Base-by-base conservation (phyloP, 495 filamentous ascomycete species). In the Penicillium lividum region DNA sequence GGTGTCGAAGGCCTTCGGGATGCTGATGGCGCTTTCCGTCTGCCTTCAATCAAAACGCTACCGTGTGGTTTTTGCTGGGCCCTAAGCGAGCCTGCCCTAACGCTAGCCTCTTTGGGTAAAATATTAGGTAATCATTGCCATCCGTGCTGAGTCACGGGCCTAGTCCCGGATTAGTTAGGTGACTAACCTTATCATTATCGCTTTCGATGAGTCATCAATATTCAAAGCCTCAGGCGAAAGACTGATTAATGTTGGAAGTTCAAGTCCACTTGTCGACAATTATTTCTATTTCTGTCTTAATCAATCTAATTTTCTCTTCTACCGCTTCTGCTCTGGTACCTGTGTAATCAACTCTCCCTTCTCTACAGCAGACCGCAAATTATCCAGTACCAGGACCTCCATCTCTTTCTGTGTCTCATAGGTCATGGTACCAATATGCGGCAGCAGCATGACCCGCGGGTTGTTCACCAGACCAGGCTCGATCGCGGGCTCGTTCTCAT, bases 371-470 rank as follows among this genome's bases (percentile, higher is more conserved):
- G 72, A 77, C 43, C 77, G 74, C 58, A 93, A 62, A 56, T 93
- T 93, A 53, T 84, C 78, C 58, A 93, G 75, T 30, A 85, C 82
- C 77, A 90, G 80, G 43, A 85, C 69, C 72, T 94, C 90, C 90
- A 94, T 93, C 65, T 90, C 86, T 53, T 79, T 84, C 71, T 89
- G 86, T 18, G 80, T 83, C 69, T 87, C 84, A 62, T 77, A 77
- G 11, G 82, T 86, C 60, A 74, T 78, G 4, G 91, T 93, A 6
- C 90, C 91, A 74, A 94, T 89, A 70, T 95, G 91, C 28, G 91
- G 91, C 48, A 92, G 68, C 50, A 95, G 68, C 74, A 93, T 84
- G 30, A 89, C 88, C 31, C 82, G 77, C 4, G 85, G 82, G 66
- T 89, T 90, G 54, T 78, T 80, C 38, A 93, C 71, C 40, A 95